These are phyloP conservation scores for Hypholoma sublateritium DNA, from an alignment of 768 basidiomycete species.

Conservation along the genomic window DNA sequence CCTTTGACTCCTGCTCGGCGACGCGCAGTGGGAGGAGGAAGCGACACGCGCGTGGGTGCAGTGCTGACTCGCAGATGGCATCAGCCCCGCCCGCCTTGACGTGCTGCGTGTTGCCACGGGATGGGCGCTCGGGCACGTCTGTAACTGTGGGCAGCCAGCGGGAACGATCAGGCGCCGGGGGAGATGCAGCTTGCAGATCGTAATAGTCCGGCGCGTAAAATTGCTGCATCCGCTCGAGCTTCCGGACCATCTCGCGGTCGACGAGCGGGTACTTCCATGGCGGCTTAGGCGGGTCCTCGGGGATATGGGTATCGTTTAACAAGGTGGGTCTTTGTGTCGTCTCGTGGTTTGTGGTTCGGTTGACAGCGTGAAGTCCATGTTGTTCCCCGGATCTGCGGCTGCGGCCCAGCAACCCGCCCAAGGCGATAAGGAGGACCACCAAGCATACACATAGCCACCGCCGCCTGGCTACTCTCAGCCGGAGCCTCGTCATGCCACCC, in stretches of 20 bases:
- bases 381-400: neutral
- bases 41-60: conserved; percentile 30
- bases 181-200: conserved; percentile 6
- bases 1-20: conserved; percentile 60
- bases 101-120: neutral
- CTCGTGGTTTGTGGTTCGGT: neutral
- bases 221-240: conserved; percentile 17
- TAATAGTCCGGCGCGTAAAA: conserved; percentile 14
- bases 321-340: neutral
- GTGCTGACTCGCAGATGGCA: conserved; percentile 15
- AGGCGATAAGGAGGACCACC: neutral
- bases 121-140: conserved; percentile 5
- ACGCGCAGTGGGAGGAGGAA: conserved; percentile 51
- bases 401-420: neutral
- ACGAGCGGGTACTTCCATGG: conserved; percentile 18
- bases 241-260: conserved; percentile 14
- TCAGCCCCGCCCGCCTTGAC: neutral
- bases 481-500: neutral
- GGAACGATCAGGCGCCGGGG: conserved; percentile 1
- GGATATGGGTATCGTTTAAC: neutral
- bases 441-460: neutral
- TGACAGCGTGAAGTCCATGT: neutral
- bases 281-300: neutral
- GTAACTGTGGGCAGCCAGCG: conserved; percentile 2
- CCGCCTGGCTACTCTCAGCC: neutral